Conservation (phyloP, 2,329 filamentous ascomycete species). For the Colletotrichum sansevieriae region DNA sequence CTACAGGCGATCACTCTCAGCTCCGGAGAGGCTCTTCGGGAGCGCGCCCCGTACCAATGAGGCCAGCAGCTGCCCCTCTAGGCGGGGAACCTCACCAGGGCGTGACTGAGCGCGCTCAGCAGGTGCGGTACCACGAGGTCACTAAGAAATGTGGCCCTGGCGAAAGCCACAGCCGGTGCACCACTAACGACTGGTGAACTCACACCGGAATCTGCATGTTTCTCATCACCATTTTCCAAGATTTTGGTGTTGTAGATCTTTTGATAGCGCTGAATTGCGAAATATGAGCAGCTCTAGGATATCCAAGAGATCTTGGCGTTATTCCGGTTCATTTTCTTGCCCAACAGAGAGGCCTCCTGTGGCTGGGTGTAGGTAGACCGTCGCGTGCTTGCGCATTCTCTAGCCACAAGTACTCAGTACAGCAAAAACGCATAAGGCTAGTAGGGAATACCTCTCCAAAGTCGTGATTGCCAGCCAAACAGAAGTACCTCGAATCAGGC, state of each 20-base stretch:
- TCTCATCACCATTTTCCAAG: conserved; percentile 27
- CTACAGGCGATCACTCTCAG: conserved; percentile 27
- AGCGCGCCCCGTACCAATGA: conserved; percentile 32
- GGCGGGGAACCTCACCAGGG: conserved; percentile 5
- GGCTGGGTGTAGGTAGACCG: not conserved
- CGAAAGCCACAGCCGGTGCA: conserved; percentile 31
- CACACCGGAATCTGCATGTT: conserved; percentile 18
- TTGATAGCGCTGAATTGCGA: conserved; percentile 8
- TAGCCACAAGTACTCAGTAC: conserved; percentile 28
- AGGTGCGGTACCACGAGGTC: conserved; percentile 17
- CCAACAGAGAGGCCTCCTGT: not conserved
- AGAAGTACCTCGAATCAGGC: conserved; percentile 31
- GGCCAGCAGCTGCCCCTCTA: conserved; percentile 1
- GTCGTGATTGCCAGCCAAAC: not conserved
- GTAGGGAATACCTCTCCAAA: not conserved
- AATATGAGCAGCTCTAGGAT: not conserved
- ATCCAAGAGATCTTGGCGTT: not conserved
- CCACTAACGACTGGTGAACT: not conserved
- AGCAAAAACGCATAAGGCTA: not conserved
- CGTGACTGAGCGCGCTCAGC: not conserved
- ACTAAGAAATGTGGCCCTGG: conserved; percentile 30
- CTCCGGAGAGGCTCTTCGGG: conserved; percentile 35
- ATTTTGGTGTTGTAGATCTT: conserved; percentile 12
- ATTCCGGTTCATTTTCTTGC: conserved; percentile 26
- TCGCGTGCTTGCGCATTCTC: conserved; percentile 2